phyloP scores from a whole-genome alignment of 345 rosid genomes.

The Populus simonii region DNA sequence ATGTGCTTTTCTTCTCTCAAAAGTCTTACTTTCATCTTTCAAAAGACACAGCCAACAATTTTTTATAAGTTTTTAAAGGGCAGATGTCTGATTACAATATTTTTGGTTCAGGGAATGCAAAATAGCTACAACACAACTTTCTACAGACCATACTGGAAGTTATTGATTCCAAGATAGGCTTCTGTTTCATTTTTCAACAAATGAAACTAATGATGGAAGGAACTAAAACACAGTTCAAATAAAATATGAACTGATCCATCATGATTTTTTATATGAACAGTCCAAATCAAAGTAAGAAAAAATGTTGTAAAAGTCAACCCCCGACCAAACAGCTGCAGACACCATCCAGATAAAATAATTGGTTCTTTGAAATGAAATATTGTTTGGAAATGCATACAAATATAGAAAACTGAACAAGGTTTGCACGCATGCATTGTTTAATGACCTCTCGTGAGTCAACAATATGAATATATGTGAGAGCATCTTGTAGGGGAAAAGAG shows the following conservation, averaged over 20 bases:
- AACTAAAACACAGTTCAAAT: neutral
- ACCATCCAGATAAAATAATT: neutral
- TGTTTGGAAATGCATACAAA: too few species aligned
- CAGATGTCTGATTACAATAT: neutral
- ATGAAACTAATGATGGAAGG: too few species aligned
- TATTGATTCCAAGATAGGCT: neutral
- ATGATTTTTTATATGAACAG: neutral
- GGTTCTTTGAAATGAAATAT: neutral
- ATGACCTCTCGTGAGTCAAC: neutral
- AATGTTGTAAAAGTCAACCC: neutral
- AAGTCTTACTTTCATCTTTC: neutral
- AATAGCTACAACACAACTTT: neutral
- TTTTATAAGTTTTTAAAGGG: neutral
- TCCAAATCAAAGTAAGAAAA: neutral
- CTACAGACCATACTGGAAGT: neutral
- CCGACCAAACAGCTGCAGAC: neutral
- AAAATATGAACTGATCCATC: neutral
- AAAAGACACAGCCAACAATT: neutral
- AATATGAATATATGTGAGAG: neutral
- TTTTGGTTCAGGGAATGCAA: neutral
- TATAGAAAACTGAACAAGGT: neutral
- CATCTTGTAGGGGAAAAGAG: neutral
- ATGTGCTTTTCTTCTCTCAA: neutral
- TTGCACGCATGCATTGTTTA: neutral
- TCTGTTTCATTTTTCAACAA: neutral